Base-by-base conservation (phyloP, 177 flowering plant species). In the Tripterygium wilfordii region DNA sequence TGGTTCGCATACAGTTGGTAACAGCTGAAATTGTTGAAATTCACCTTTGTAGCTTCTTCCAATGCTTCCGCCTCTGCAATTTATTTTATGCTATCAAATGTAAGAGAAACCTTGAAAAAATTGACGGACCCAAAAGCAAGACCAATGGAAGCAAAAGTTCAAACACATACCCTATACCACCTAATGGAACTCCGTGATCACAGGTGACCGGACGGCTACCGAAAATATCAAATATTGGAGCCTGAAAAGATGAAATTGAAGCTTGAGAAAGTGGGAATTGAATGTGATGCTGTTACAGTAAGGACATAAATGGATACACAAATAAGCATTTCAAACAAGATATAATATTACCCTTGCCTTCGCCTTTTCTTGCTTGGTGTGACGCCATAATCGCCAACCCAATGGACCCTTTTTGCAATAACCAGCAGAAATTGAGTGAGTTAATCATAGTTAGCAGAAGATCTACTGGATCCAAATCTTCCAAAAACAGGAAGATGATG, bases 141-240 rank as follows among this genome's bases (percentile, higher is more conserved):
- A 38, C 12, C 4, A 38, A 3, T 4, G 4, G 22, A 8, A 38
- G 18, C 42, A 4, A 16, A n/a, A n/a, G n/a, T n/a, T n/a, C n/a
- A n/a, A n/a, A n/a, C n/a, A n/a, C n/a, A n/a, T 78, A 88, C 97
- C 97, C 97, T 36, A 88, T 78, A 25, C 97, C 97, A 62, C 97
- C 97, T 24, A 88, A 45, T 8, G 97, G 95, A 62, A 85, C 57
- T 6, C 83, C 95, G 26, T 81, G 87, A 48, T 67, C 57, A 45
- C 77, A 65, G 36, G 89, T 57, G 17, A 62, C 30, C 19, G 18
- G n/a, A 16, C 63, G 74, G 49, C 59, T 72, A 8, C 24, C 47
- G 37, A 79, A 77, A 45, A 85, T 75, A 60, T 83, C 66, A 14
- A 74, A 62, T 19, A 78, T 42, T 39, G 71, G 45, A 10, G 26